Evolutionary conservation across 345 rosid genomes (phyloP).

Genomic region (Melaleuca quinquenervia): DNA sequence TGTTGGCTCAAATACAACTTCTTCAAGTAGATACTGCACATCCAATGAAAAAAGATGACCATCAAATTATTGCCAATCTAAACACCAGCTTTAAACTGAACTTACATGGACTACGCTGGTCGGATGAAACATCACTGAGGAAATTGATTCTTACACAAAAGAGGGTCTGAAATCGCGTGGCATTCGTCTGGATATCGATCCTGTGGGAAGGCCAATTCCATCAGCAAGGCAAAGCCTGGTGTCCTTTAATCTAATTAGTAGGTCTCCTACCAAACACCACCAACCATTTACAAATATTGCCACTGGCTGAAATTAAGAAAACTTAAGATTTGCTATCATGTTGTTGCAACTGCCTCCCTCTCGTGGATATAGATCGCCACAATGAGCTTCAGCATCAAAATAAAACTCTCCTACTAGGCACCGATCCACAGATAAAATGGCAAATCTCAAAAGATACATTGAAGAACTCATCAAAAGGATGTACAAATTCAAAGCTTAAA

Average conservation of each 20-base stretch:
- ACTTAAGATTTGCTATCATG: neutral
- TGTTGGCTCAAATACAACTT: conserved; percentile 59
- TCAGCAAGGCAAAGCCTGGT: neutral
- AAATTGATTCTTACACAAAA: conserved; percentile 44
- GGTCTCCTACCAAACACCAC: neutral
- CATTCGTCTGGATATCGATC: conserved; percentile 92
- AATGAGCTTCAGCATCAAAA: neutral
- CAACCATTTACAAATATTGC: neutral
- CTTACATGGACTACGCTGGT: neutral
- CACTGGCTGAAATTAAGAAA: neutral
- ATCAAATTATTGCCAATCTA: neutral
- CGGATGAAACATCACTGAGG: neutral
- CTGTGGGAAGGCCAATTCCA: conserved; percentile 21
- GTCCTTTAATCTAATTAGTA: neutral
- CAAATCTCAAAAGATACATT: neutral
- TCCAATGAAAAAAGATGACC: neutral
- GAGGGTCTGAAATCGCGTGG: conserved; percentile 70
- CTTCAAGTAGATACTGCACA: conserved; percentile 80
- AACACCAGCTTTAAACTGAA: neutral
- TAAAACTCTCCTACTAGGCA: neutral
- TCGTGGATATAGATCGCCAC: neutral
- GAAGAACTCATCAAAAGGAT: neutral
- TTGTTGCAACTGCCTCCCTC: neutral
- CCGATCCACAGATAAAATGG: neutral
- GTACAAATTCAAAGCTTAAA: neutral